Conservation (phyloP, 2,329 filamentous ascomycete genomes). For the Capronia epimyces region DNA sequence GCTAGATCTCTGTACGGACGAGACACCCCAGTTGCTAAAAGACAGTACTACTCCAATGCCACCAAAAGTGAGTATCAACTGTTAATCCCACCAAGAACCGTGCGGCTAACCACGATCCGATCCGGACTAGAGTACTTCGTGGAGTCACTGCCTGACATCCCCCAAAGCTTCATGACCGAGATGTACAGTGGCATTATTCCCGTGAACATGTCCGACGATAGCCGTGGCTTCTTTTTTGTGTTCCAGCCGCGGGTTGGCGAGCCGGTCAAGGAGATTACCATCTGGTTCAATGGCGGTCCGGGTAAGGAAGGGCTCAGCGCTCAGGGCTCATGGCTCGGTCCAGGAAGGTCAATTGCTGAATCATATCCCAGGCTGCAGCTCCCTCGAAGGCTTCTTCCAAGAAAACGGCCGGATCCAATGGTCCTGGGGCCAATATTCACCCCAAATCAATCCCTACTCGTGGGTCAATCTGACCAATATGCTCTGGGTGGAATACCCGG, state of each 20-base stretch:
- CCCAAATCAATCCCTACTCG: constrained; percentile 30
- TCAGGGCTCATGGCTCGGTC: no score
- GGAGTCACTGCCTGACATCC: constrained; percentile 21
- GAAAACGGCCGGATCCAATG: constrained; percentile 34
- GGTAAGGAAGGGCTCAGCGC: constrained; percentile 10
- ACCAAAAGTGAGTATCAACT: constrained; percentile 13
- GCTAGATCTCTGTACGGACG: constrained; percentile 13
- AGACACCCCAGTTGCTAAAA: not conserved
- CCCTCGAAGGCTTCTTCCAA: constrained; percentile 32
- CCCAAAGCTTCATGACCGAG: constrained; percentile 22
- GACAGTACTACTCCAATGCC: constrained; percentile 17
- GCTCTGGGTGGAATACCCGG: constrained; percentile 28
- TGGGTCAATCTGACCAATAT: constrained; percentile 42
- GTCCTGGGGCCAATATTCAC: constrained; percentile 28
- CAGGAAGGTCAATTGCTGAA: not conserved
- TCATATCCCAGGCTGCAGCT: constrained; percentile 18
- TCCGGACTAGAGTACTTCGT: constrained; percentile 17
- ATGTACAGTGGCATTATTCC: constrained; percentile 23
- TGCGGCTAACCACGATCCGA: not conserved
- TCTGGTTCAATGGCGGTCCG: constrained; percentile 29
- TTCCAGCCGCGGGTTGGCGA: constrained; percentile 26
- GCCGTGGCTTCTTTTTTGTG: constrained; percentile 22
- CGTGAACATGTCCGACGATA: constrained; percentile 19
- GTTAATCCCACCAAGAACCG: no score
- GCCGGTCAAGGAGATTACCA: constrained; percentile 26